Conservation (phyloP, 345 rosid genomes). For the Pugionium cornutum region DNA sequence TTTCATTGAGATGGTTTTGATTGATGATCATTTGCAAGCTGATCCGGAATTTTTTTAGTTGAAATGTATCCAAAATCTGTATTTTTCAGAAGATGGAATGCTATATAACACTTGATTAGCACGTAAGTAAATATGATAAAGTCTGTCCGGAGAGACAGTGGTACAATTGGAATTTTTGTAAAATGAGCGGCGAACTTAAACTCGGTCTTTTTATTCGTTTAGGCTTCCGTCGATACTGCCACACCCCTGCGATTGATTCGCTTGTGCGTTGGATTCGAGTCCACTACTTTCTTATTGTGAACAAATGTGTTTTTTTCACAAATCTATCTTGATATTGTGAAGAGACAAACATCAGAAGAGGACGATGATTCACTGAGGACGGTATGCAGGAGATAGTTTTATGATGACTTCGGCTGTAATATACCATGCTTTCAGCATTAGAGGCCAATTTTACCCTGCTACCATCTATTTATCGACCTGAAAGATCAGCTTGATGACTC, state of each 20-base stretch:
- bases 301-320: not conserved
- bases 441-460: constrained; percentile 92
- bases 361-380: constrained; percentile 76
- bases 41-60: too few species aligned
- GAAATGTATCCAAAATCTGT: too few species aligned
- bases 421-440: constrained; percentile 82
- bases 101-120: too few species aligned
- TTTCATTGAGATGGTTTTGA: too few species aligned
- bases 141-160: too few species aligned
- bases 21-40: too few species aligned
- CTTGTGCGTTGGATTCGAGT: constrained; percentile 3
- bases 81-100: too few species aligned
- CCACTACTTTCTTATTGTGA: not conserved
- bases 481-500: constrained; percentile 80
- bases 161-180: too few species aligned
- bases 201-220: too few species aligned
- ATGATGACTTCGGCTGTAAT: constrained; percentile 60
- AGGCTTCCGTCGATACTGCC: too few species aligned
- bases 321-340: constrained; percentile 24
- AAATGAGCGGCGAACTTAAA: too few species aligned
- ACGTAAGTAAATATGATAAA: too few species aligned
- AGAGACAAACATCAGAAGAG: not conserved
- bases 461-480: constrained; percentile 83
- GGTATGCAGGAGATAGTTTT: constrained; percentile 65
- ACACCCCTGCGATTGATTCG: not conserved